phyloP scores from a whole-genome alignment of 2,329 filamentous ascomycete genomes.

The Monilinia vaccinii-corymbosi region DNA sequence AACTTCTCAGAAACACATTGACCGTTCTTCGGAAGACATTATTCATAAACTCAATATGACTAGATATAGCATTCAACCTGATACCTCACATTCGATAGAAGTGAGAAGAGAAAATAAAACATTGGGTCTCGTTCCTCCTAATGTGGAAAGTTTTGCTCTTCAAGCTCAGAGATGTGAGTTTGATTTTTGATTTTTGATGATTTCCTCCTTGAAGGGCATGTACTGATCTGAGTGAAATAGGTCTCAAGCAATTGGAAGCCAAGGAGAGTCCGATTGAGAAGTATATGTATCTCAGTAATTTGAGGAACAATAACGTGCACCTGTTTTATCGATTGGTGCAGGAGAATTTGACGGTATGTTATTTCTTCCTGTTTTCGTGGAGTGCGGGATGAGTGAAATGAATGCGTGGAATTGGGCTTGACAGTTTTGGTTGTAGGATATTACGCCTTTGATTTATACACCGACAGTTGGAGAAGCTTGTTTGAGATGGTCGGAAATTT shows the following conservation, averaged over 20 bases:
- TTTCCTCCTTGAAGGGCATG: neutral
- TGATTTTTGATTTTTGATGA: neutral
- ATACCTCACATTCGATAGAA: constrained; percentile 25
- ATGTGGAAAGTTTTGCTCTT: constrained; percentile 23
- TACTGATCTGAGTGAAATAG: constrained; percentile 11
- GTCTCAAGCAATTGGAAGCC: constrained; percentile 25
- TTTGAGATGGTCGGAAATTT: constrained; percentile 66
- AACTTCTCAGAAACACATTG: too few species aligned
- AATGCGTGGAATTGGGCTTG: neutral
- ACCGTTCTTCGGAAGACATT: too few species aligned
- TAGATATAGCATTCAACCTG: constrained; percentile 13
- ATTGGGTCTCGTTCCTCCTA: constrained; percentile 25
- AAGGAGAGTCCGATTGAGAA: constrained; percentile 27
- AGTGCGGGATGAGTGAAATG: neutral
- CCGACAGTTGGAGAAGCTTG: constrained; percentile 62
- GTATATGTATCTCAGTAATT: constrained; percentile 26
- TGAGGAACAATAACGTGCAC: constrained; percentile 25
- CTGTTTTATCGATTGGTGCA: constrained; percentile 27
- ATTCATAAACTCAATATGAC: too few species aligned
- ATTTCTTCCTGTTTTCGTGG: neutral
- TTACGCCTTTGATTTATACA: constrained; percentile 51
- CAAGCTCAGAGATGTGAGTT: constrained; percentile 25
- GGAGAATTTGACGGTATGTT: constrained; percentile 23
- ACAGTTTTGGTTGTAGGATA: constrained; percentile 10
- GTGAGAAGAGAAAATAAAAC: constrained; percentile 20